Evolutionary conservation across 805 yeast species (phyloP), one percentile per base, ranked within the genome.

Genomic region (Nakazawaea wickerhamii): DNA sequence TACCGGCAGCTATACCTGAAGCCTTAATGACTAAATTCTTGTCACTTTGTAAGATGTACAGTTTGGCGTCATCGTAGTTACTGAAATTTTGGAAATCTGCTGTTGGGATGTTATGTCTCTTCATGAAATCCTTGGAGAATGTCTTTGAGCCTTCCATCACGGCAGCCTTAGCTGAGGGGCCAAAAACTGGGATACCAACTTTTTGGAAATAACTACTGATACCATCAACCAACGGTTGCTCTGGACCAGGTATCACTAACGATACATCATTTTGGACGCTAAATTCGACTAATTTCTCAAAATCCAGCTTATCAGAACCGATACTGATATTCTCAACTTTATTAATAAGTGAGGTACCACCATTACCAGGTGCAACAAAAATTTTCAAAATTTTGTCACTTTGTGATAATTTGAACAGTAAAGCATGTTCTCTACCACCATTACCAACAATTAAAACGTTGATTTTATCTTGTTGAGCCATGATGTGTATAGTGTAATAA

Each of bases 401-500:
- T 64, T 89, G 91, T 23, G 84, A 67, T 50, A 93, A 73, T 58
- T 84, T 86, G 96, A 96, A 90, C 13, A 87, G 85, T 48, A 93
- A 73, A 41, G 98, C 98, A 62, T 93, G 97, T 66, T 93, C 99
- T 71, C 99, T 89, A 53, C 99, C 99, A 61, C 99, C 99, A 67
- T 85, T 88, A 57, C 99, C 99, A 53, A 93, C 75, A 50, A 93
- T 81, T 48, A 93, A 79, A 52, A 93, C 65, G 61, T 84, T 87
- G 34, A 54, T 50, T 13, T 21, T n/a, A 19, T 33, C 30, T 23
- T 15, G 38, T 15, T 26, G 22, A 18, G 32, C 8, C 38, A 35
- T 35, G 17, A 15, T 31, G 17, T 18, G 34, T 10, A 30, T 6
- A 13, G 7, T 28, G 7, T 8, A n/a, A n/a, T n/a, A n/a, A n/a